Evolutionary conservation across 805 yeast species (phyloP).

Genomic region (Ogataea trehaloabstinens): DNA sequence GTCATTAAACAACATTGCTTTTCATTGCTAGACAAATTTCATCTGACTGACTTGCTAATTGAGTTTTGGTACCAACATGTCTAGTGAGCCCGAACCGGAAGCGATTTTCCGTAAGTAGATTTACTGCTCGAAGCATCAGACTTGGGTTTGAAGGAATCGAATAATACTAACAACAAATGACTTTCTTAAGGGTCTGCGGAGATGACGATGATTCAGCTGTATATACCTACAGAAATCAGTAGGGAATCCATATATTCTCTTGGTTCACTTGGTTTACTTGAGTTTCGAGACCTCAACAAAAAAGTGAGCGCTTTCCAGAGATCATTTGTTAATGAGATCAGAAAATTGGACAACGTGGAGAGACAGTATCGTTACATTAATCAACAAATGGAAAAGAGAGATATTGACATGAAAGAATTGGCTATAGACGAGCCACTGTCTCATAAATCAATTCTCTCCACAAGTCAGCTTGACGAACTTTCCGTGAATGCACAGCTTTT

Average conservation of each 20-base stretch:
- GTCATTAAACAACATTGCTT: too few relatives aligned
- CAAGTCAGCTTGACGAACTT: slow-evolving; percentile 65
- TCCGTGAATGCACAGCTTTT: slow-evolving; percentile 59
- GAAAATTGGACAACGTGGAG: slow-evolving; percentile 81
- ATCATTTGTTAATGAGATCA: slow-evolving; percentile 82
- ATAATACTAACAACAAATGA: not conserved
- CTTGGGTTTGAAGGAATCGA: too few relatives aligned
- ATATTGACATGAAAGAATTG: slow-evolving; percentile 21
- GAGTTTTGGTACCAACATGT: not conserved
- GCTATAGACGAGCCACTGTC: slow-evolving; percentile 20
- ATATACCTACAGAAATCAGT: slow-evolving; percentile 86
- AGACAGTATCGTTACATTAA: slow-evolving; percentile 70
- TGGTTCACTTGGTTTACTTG: slow-evolving; percentile 83
- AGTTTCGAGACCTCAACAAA: slow-evolving; percentile 85
- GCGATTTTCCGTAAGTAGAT: slow-evolving; percentile 31
- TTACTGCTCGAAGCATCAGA: not conserved
- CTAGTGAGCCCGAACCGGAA: slow-evolving; percentile 16
- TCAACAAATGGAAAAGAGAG: slow-evolving; percentile 44
- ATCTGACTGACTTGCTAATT: too few relatives aligned
- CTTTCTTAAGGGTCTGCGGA: slow-evolving; percentile 75
- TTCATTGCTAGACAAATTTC: slow-evolving; percentile 1
- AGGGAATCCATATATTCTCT: slow-evolving; percentile 82
- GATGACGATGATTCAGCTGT: slow-evolving; percentile 90
- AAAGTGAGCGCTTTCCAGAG: slow-evolving; percentile 87
- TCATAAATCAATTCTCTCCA: slow-evolving; percentile 21